Evolutionary conservation across 2,329 filamentous ascomycete genomes (phyloP).

Genomic region (Xylaria sp.): DNA sequence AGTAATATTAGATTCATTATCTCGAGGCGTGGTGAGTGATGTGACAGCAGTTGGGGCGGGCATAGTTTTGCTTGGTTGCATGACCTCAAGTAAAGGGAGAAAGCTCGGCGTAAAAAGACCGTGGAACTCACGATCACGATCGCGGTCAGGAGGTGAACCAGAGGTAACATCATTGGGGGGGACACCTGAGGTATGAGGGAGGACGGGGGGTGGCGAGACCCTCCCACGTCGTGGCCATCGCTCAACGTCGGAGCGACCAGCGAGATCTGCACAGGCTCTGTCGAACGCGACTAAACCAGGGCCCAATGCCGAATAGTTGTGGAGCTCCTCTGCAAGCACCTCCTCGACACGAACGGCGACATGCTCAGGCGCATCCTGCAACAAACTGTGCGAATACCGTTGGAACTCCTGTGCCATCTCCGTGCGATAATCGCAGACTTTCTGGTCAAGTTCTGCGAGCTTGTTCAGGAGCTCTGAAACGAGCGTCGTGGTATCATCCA

Average conservation of each 20-base stretch:
- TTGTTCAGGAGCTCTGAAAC: constrained; percentile 63
- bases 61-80: constrained; percentile 44
- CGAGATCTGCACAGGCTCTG: constrained; percentile 33
- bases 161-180: constrained; percentile 52
- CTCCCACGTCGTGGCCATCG: constrained; percentile 42
- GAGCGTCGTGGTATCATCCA: constrained; percentile 61
- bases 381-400: constrained; percentile 61
- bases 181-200: constrained; percentile 53
- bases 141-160: constrained; percentile 62
- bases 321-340: constrained; percentile 57
- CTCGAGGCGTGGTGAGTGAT: constrained; percentile 32
- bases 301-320: constrained; percentile 59
- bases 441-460: constrained; percentile 66
- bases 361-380: constrained; percentile 59
- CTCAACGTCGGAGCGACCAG: constrained; percentile 35
- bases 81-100: constrained; percentile 68
- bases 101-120: constrained; percentile 72
- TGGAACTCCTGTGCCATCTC: constrained; percentile 68
- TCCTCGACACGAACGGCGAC: constrained; percentile 59
- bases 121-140: constrained; percentile 68
- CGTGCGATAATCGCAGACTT: constrained; percentile 66
- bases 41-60: constrained; percentile 32
- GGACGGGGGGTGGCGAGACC: constrained; percentile 54
- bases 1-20: constrained; percentile 40
- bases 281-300: constrained; percentile 48